Evolutionary conservation across 2,329 filamentous ascomycete species (phyloP).

Genomic region (Lachnellula subtilissima): DNA sequence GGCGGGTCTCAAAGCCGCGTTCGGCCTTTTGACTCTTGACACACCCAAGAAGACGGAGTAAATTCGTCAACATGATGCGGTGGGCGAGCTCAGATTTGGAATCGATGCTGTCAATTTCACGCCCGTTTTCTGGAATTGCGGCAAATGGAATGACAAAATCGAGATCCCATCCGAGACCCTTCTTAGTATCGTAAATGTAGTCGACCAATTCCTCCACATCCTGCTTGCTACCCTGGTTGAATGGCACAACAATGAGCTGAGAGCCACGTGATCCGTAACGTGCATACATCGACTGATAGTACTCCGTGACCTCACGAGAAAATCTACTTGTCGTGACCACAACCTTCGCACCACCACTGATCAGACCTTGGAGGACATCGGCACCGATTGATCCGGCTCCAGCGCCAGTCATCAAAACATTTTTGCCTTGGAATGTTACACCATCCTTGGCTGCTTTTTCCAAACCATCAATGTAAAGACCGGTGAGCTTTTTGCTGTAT

Average conservation of each 20-base stretch:
- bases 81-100: constrained; percentile 97
- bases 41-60: constrained; percentile 81
- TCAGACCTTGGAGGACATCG: constrained; percentile 90
- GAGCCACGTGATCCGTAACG: constrained; percentile 90
- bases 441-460: constrained; percentile 83
- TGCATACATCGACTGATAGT: constrained; percentile 98
- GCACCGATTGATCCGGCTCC: constrained; percentile 97
- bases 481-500: constrained; percentile 98
- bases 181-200: constrained; percentile 96
- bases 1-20: constrained; percentile 87
- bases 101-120: constrained; percentile 94
- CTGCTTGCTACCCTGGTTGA: constrained; percentile 98
- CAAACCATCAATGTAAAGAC: constrained; percentile 84
- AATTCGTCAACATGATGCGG: constrained; percentile 97
- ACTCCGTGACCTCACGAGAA: constrained; percentile 96
- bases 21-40: constrained; percentile 89
- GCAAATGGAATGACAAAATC: constrained; percentile 96
- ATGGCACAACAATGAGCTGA: constrained; percentile 94
- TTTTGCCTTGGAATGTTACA: constrained; percentile 90
- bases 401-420: constrained; percentile 96
- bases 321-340: constrained; percentile 95
- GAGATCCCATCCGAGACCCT: constrained; percentile 94
- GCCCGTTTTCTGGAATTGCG: constrained; percentile 94
- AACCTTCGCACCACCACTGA: constrained; percentile 95
- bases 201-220: constrained; percentile 90